Percentiles rank a stretch among this genome's conserved stretches.
Conservation (phyloP, 805 yeast species). For the Brettanomyces naardenensis region DNA sequence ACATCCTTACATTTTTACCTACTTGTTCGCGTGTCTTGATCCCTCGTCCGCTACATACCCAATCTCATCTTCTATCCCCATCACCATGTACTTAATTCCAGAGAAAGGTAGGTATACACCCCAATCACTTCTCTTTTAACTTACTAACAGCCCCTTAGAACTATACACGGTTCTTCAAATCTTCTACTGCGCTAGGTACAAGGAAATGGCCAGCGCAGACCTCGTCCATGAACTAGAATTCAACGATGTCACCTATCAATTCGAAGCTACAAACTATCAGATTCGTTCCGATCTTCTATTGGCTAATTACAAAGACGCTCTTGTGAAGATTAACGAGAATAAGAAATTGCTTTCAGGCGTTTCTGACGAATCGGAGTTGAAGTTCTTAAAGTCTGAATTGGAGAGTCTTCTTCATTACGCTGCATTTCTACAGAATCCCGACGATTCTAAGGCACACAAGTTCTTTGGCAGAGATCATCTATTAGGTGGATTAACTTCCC, state of each 20-base stretch:
- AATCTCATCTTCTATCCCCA: too few relatives aligned
- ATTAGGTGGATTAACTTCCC: conserved; percentile 3
- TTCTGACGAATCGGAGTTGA: conserved; percentile 5
- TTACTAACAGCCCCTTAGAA: conserved; percentile 6
- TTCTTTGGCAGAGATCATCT: conserved; percentile 5
- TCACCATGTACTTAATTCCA: conserved; percentile 16
- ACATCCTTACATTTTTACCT: too few relatives aligned
- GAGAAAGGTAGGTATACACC: conserved; percentile 8
- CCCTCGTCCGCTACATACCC: too few relatives aligned
- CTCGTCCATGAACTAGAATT: conserved; percentile 20
- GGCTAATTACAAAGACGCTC: conserved; percentile 13
- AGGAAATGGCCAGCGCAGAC: conserved; percentile 12
- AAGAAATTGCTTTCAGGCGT: background rate
- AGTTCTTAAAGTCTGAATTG: conserved; percentile 10
- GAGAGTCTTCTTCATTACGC: conserved; percentile 10
- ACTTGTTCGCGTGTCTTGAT: too few relatives aligned
- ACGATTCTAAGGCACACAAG: background rate
- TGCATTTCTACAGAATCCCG: conserved; percentile 6
- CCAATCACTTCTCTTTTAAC: background rate
- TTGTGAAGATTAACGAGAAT: conserved; percentile 6
- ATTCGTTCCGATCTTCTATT: conserved; percentile 14
- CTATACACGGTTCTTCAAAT: conserved; percentile 24
- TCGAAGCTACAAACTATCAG: conserved; percentile 19
- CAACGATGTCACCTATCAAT: conserved; percentile 17
- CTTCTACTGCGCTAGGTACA: conserved; percentile 20